Percentiles rank a stretch among this genome's conserved stretches.
These are phyloP conservation scores for Tylopilus vinaceipallidus DNA, from an alignment of 768 basidiomycete genomes.

Conservation along the genomic window DNA sequence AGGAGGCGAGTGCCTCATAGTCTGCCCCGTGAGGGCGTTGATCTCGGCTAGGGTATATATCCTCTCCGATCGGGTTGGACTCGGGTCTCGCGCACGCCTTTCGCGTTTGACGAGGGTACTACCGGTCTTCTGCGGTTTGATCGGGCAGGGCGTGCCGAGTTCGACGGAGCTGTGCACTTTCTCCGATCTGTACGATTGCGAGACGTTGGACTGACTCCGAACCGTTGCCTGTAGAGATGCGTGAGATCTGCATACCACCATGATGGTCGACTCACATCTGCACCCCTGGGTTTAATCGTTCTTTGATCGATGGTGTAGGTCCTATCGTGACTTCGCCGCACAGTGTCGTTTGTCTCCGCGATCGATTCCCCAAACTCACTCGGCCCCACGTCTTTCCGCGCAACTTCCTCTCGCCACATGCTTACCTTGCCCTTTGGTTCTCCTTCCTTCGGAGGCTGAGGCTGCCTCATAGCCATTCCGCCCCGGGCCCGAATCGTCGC, in stretches of 20 bases:
- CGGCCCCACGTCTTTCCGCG: constrained; percentile 31
- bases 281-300: constrained; percentile 17
- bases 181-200: constrained; percentile 28
- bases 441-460: constrained; percentile 14
- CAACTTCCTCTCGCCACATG: constrained; percentile 56
- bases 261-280: constrained; percentile 19
- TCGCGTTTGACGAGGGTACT: constrained; percentile 17
- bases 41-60: constrained; percentile 35
- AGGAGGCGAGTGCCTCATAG: constrained; percentile 22
- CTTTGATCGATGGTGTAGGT: constrained; percentile 10
- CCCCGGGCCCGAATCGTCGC: constrained; percentile 14
- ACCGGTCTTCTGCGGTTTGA: constrained; percentile 19
- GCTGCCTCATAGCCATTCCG: background rate
- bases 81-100: constrained; percentile 20
- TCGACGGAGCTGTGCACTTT: constrained; percentile 22
- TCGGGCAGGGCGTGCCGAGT: constrained; percentile 9
- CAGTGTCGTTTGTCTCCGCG: constrained; percentile 13
- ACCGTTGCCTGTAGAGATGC: constrained; percentile 15
- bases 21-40: constrained; percentile 31
- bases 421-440: constrained; percentile 39
- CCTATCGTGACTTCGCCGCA: constrained; percentile 12
- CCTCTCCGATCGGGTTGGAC: constrained; percentile 33
- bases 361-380: constrained; percentile 24
- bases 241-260: background rate
- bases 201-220: constrained; percentile 18